phyloP scores from a whole-genome alignment of 805 yeast genomes.

The Kodamaea sagamina region DNA sequence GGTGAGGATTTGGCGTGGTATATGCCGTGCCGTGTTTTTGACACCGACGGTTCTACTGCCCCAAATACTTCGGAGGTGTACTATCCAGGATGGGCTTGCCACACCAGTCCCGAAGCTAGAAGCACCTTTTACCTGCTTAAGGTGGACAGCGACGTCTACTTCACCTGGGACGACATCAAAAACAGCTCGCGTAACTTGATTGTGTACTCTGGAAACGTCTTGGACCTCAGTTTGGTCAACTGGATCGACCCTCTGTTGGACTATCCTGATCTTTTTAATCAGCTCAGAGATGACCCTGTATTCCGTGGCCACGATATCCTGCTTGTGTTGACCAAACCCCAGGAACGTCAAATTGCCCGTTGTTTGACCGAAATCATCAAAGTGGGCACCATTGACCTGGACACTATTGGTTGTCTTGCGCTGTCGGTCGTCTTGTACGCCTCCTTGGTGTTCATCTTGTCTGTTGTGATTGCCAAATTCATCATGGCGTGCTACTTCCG shows the following conservation, averaged over 20 bases:
- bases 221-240: slow-evolving; percentile 73
- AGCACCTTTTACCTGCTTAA: slow-evolving; percentile 60
- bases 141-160: slow-evolving; percentile 74
- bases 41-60: slow-evolving; percentile 68
- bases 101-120: slow-evolving; percentile 73
- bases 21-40: slow-evolving; percentile 82
- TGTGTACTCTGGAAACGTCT: slow-evolving; percentile 86
- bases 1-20: slow-evolving; percentile 83
- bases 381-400: slow-evolving; percentile 87
- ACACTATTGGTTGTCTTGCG: slow-evolving; percentile 92
- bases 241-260: slow-evolving; percentile 77
- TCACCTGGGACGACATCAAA: slow-evolving; percentile 84
- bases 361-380: slow-evolving; percentile 84
- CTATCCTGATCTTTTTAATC: slow-evolving; percentile 72
- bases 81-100: slow-evolving; percentile 90
- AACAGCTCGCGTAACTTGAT: slow-evolving; percentile 73
- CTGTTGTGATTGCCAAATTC: slow-evolving; percentile 78
- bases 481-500: slow-evolving; percentile 84
- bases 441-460: slow-evolving; percentile 80
- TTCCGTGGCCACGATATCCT: slow-evolving; percentile 83
- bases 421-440: slow-evolving; percentile 79
- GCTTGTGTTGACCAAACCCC: slow-evolving; percentile 61
- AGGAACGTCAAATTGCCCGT: slow-evolving; percentile 70
- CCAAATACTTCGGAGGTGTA: slow-evolving; percentile 65
- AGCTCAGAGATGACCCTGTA: slow-evolving; percentile 52